A percentile compares a stretch with the other conserved stretches of the same genome.
phyloP scores from a whole-genome alignment of 2,329 filamentous ascomycete species.

The Herpotrichia juniperi region DNA sequence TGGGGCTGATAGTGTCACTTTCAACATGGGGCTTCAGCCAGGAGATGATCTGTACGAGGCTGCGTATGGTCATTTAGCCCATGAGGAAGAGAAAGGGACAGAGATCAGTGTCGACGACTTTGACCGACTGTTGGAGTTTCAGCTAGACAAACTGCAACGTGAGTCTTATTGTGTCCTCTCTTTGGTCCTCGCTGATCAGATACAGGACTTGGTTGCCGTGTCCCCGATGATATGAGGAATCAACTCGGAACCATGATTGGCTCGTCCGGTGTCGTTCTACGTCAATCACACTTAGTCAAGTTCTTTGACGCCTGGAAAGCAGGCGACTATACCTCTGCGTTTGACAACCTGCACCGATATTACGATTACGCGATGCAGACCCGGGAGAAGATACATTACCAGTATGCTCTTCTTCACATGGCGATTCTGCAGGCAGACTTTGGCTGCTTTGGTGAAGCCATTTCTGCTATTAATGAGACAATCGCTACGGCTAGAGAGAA shows the following conservation, averaged over 20 bases:
- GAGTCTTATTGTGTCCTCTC: slow-evolving; percentile 28
- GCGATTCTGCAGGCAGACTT: slow-evolving; percentile 95
- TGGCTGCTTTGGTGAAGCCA: slow-evolving; percentile 85
- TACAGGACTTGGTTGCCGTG: slow-evolving; percentile 74
- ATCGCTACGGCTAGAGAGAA: slow-evolving; percentile 95
- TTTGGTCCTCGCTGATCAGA: slow-evolving; percentile 6
- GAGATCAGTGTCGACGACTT: slow-evolving; percentile 77
- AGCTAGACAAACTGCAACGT: slow-evolving; percentile 88
- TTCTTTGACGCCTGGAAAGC: slow-evolving; percentile 93
- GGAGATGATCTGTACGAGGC: slow-evolving; percentile 56
- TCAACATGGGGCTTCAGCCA: slow-evolving; percentile 62
- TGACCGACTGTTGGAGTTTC: slow-evolving; percentile 82
- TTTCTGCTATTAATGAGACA: slow-evolving; percentile 94
- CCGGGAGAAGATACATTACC: slow-evolving; percentile 83
- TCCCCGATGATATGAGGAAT: slow-evolving; percentile 75
- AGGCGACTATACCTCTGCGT: slow-evolving; percentile 86
- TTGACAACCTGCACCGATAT: slow-evolving; percentile 90
- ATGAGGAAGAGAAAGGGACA: slow-evolving; percentile 46
- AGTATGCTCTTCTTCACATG: slow-evolving; percentile 92
- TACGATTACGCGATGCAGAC: slow-evolving; percentile 96
- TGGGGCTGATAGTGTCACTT: slow-evolving; percentile 66
- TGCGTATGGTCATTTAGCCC: slow-evolving; percentile 57
- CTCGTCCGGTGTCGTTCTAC: slow-evolving; percentile 71
- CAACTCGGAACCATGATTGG: slow-evolving; percentile 72
- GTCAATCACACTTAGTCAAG: slow-evolving; percentile 77